Evolutionary conservation across 2,329 filamentous ascomycete genomes (phyloP).

Genomic region (Calonectria fujianensis): DNA sequence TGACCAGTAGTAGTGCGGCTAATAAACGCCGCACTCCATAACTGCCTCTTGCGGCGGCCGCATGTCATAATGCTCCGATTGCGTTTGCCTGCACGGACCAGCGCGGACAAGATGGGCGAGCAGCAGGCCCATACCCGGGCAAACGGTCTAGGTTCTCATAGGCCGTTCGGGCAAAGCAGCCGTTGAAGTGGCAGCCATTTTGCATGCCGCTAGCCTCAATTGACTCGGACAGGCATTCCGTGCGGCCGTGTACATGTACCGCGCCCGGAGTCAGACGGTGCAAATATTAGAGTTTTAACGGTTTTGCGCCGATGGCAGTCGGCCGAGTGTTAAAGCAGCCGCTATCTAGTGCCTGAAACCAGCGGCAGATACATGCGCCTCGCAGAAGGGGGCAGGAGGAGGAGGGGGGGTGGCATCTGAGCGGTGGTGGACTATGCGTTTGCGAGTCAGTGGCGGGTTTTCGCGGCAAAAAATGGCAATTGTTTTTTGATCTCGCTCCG

Average conservation of each 20-base stretch:
- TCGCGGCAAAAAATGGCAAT: conserved; percentile 51
- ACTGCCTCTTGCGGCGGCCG: background rate
- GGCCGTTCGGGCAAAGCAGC: background rate
- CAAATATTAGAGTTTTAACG: conserved; percentile 22
- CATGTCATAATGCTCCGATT: background rate
- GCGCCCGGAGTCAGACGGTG: background rate
- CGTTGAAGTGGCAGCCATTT: conserved; percentile 15
- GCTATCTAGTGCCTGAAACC: conserved; percentile 4
- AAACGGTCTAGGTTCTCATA: conserved; percentile 19
- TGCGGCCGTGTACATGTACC: background rate
- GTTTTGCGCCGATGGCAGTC: conserved; percentile 21
- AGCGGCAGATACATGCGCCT: conserved; percentile 27
- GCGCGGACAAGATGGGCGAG: background rate
- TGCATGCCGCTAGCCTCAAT: conserved; percentile 24
- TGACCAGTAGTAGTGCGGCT: background rate
- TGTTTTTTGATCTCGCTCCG: conserved; percentile 35
- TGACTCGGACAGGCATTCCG: background rate
- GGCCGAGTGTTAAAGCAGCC: conserved; percentile 44
- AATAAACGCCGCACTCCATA: background rate
- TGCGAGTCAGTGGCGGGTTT: conserved; percentile 54
- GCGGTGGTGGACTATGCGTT: conserved; percentile 25
- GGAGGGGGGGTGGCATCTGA: background rate
- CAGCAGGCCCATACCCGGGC: background rate
- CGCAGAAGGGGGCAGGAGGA: too few species aligned
- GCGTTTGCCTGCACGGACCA: conserved; percentile 1